These are phyloP conservation scores for Bryopsis sp. DNA, from an alignment of 139 green algal species.

Conservation along the genomic window DNA sequence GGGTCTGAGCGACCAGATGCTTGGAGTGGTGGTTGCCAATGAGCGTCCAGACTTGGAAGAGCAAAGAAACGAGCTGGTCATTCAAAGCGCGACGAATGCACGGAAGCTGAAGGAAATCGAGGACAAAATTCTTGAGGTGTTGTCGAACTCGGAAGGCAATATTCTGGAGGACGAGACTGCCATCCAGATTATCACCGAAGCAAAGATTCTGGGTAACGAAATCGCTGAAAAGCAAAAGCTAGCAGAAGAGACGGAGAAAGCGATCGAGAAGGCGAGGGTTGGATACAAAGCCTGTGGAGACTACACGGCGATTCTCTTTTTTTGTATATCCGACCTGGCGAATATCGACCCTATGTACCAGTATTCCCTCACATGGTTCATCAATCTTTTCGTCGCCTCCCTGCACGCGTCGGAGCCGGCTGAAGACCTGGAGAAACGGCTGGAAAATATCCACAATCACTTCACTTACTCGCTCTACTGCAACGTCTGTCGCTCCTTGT, in stretches of 20 bases:
- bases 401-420: conserved; percentile 31
- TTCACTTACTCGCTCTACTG: conserved; percentile 67
- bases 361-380: conserved; percentile 67
- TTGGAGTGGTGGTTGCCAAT: conserved; percentile 59
- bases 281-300: conserved; percentile 60
- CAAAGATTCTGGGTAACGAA: conserved; percentile 62
- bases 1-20: conserved; percentile 63
- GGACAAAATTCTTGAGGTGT: conserved; percentile 64
- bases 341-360: conserved; percentile 72
- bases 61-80: conserved; percentile 58
- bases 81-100: conserved; percentile 57
- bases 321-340: conserved; percentile 56
- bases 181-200: conserved; percentile 60
- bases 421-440: conserved; percentile 33
- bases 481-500: conserved; percentile 55
- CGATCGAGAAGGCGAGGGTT: conserved; percentile 54
- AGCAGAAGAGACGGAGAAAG: conserved; percentile 46
- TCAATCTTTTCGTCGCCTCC: conserved; percentile 51
- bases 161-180: conserved; percentile 72
- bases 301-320: conserved; percentile 68
- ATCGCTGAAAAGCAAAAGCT: too few relatives aligned
- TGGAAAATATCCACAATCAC: conserved; percentile 59
- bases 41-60: conserved; percentile 72
- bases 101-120: too few relatives aligned
- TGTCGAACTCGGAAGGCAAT: conserved; percentile 47